Percentiles rank a stretch among this genome's conserved stretches.
phyloP scores from a whole-genome alignment of 2,329 filamentous ascomycete species.

The Monosporascus sp. region DNA sequence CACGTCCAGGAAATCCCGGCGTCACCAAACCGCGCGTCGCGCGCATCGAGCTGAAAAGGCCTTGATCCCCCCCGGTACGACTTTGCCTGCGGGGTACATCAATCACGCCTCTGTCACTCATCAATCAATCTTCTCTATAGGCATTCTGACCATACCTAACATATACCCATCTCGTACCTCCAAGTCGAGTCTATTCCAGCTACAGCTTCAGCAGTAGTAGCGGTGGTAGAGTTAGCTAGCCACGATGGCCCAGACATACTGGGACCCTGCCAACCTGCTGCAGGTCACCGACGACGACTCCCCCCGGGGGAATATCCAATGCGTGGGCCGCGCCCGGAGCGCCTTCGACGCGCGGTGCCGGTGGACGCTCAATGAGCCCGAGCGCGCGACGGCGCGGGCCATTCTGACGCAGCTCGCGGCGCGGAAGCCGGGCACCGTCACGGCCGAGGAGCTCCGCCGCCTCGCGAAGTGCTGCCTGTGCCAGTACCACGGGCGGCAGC shows the following conservation, averaged over 20 bases:
- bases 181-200: too few relatives aligned
- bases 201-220: too few relatives aligned
- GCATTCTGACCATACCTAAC: too few relatives aligned
- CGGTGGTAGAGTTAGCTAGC: too few relatives aligned
- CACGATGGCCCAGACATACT: neutral
- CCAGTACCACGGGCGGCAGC: neutral
- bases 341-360: neutral
- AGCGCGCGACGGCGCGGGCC: neutral
- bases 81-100: too few relatives aligned
- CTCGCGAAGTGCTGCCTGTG: neutral
- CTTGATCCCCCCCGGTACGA: too few relatives aligned
- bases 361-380: neutral
- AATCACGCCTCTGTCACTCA: too few relatives aligned
- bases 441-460: neutral
- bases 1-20: too few relatives aligned
- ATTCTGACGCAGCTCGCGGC: neutral
- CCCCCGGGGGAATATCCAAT: neutral
- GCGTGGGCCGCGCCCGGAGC: neutral
- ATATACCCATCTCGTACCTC: too few relatives aligned
- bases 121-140: too few relatives aligned
- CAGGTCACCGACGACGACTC: neutral
- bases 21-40: too few relatives aligned
- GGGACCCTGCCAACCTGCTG: neutral
- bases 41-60: too few relatives aligned
- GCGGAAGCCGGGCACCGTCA: neutral